Base-by-base conservation (phyloP, 1,139 yeast genomes). In the Diutina rugosa region DNA sequence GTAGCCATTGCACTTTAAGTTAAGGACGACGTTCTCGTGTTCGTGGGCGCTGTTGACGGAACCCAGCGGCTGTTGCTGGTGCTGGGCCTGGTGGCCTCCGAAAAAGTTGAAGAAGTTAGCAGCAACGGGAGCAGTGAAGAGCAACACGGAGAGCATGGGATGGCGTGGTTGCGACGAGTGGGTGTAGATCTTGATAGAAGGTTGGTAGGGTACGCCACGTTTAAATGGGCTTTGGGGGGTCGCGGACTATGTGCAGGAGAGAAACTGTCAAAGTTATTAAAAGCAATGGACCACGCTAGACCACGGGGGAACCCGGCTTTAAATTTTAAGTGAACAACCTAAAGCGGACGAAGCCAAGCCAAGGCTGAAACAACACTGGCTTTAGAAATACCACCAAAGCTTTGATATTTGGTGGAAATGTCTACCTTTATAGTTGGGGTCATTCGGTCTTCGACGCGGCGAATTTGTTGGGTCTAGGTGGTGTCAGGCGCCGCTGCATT, bases 1-100 rank as follows among this genome's bases (percentile, higher is more conserved):
- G 67, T 85, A 93, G 14, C 74, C 74, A n/a, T 72, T 69, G 65
- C 97, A 90, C n/a, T 72, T 69, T 7, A 75, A 68, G 55, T 68
- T 69, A 55, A 73, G 67, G 54, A 67, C 62, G 26, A 64, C 63
- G 16, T 65, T 62, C 58, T 76, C 79, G 56, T 65, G 62, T 18
- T 49, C 53, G 10, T 30, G 9, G 26, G 53, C 12, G n/a, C n/a
- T 16, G 5, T 14, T 6, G 6, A 49, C 53, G 16, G 41, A 6
- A 6, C 53, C 53, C 29, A 69, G 67, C 53, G 65, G 65, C 4
- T 69, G 70, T 12, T n/a, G 55, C 6, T 26, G 55, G 12, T 64
- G 64, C 41, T 64, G 69, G 47, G 61, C 69, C 14, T 61, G 63
- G 8, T 65, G 64, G 14, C 59, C 62, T 1, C 63, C 64, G 58